Conservation (phyloP, 371 early-diverging fungal species). For the Apophysomyces ossiformis region DNA sequence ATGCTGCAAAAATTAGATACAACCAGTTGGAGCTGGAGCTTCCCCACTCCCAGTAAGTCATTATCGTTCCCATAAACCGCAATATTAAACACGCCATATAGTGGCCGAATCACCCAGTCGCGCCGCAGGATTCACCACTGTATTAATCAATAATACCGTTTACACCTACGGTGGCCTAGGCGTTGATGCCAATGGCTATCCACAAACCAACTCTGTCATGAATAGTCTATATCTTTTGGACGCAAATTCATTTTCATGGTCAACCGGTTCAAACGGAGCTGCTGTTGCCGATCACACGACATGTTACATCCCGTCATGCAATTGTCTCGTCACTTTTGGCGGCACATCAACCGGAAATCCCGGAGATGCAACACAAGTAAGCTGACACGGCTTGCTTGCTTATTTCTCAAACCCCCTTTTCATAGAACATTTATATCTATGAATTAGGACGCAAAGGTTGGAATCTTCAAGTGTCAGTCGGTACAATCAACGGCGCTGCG, state of each 20-base stretch:
- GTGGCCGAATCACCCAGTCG: constrained; percentile 22
- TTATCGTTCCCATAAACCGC: neutral
- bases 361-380: constrained; percentile 39
- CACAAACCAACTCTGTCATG: constrained; percentile 33
- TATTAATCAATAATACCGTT: constrained; percentile 41
- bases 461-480: constrained; percentile 40
- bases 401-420: neutral
- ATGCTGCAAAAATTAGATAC: constrained; percentile 50
- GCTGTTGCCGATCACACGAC: constrained; percentile 49
- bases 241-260: constrained; percentile 46
- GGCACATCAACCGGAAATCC: constrained; percentile 50
- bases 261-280: constrained; percentile 43
- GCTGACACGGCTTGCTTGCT: neutral
- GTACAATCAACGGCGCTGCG: constrained; percentile 18
- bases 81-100: neutral
- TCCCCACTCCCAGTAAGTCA: constrained; percentile 48
- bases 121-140: constrained; percentile 33
- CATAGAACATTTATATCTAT: constrained; percentile 38
- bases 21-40: constrained; percentile 51
- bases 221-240: constrained; percentile 45
- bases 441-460: constrained; percentile 34
- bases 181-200: constrained; percentile 39
- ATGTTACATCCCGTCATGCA: constrained; percentile 43
- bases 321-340: constrained; percentile 54
- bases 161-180: constrained; percentile 51